Percentiles rank a stretch among this genome's conserved stretches.
phyloP scores from a whole-genome alignment of 2,329 filamentous ascomycete genomes.

The Cladobotryum protrusum region DNA sequence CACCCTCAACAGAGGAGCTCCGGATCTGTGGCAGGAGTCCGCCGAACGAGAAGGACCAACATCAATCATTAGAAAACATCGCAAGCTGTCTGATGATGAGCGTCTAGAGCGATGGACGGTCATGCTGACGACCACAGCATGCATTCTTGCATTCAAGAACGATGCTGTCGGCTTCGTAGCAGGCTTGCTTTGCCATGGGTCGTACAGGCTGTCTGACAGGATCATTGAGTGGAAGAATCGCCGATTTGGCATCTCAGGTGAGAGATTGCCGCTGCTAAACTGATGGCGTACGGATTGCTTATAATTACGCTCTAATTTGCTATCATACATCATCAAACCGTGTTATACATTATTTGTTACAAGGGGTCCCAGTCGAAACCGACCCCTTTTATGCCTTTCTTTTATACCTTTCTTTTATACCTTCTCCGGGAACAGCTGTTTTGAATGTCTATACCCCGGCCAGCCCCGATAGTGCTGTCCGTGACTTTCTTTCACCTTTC shows the following conservation, averaged over 20 bases:
- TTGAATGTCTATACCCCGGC: conserved; percentile 9
- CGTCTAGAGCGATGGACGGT: conserved; percentile 74
- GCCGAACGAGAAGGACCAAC: conserved; percentile 30
- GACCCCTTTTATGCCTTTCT: neutral
- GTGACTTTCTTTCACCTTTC: conserved; percentile 25
- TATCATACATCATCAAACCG: neutral
- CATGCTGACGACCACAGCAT: conserved; percentile 81
- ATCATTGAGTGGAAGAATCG: conserved; percentile 32
- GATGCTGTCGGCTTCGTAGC: conserved; percentile 82
- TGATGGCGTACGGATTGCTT: conserved; percentile 4
- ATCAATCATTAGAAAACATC: conserved; percentile 36
- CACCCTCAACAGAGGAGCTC: conserved; percentile 67
- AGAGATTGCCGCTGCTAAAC: conserved; percentile 26
- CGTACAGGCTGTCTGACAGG: conserved; percentile 48
- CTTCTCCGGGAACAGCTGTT: conserved; percentile 5
- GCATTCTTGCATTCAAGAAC: conserved; percentile 80
- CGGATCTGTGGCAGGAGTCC: conserved; percentile 54
- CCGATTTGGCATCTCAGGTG: conserved; percentile 17
- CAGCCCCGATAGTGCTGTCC: conserved; percentile 17
- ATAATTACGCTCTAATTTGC: neutral
- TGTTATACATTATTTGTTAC: neutral
- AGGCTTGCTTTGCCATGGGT: conserved; percentile 72
- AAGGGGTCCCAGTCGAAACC: neutral
- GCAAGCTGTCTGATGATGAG: conserved; percentile 59
- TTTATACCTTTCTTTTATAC: neutral